Conservation (phyloP, 768 basidiomycete species). For the Boletus sp. region DNA sequence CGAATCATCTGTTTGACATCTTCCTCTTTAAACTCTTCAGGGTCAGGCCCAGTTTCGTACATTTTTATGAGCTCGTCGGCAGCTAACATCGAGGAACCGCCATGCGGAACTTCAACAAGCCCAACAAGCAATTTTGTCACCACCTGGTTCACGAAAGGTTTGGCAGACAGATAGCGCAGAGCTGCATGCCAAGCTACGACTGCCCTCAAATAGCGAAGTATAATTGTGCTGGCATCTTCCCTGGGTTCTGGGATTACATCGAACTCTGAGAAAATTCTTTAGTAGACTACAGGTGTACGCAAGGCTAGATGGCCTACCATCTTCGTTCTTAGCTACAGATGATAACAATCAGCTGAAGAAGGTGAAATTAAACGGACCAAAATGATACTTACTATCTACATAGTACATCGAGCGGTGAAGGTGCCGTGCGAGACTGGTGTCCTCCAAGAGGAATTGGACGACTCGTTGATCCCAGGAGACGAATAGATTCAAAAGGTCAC, state of each 20-base stretch:
- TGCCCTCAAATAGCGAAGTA: not conserved
- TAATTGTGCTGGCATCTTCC: not conserved
- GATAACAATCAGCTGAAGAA: conserved; percentile 33
- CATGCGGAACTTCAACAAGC: not conserved
- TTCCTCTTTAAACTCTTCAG: not conserved
- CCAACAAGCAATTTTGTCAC: not conserved
- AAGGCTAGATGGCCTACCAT: no score
- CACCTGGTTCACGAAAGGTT: not conserved
- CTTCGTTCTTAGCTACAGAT: conserved; percentile 35
- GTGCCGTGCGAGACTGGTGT: not conserved
- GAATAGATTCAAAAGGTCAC: not conserved
- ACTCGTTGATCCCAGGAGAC: not conserved
- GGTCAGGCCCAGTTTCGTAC: not conserved
- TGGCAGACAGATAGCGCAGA: not conserved
- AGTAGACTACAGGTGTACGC: no score
- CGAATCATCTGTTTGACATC: not conserved
- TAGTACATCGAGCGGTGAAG: not conserved
- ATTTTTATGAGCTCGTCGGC: not conserved
- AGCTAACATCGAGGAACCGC: not conserved
- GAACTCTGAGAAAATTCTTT: no score
- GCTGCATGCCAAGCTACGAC: not conserved
- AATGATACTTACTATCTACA: conserved; percentile 14
- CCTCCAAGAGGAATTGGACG: not conserved
- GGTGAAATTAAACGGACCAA: not conserved
- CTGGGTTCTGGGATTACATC: not conserved